Percentiles rank a stretch among this genome's conserved stretches.
phyloP scores from a whole-genome alignment of 1,284 basidiomycete genomes.

The Ganoderma leucocontextum region DNA sequence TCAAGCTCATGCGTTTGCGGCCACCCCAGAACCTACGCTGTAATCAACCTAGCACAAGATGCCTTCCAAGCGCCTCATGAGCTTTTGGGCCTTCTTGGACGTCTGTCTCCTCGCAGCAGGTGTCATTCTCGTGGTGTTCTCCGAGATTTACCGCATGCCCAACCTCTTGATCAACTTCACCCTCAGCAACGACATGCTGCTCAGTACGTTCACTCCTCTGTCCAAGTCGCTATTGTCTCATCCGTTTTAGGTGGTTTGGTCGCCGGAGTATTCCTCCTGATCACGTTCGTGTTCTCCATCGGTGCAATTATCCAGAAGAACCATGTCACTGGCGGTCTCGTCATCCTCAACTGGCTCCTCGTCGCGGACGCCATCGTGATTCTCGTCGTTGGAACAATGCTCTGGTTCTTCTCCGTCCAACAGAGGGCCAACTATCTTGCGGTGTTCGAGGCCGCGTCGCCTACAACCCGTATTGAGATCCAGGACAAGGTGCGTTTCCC shows the following conservation, averaged over 20 bases:
- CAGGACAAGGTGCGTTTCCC: conserved; percentile 71
- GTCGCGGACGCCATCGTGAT: conserved; percentile 66
- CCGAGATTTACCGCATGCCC: conserved; percentile 72
- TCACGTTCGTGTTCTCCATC: conserved; percentile 75
- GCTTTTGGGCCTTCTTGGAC: conserved; percentile 76
- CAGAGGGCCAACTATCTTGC: conserved; percentile 72
- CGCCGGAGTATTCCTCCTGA: conserved; percentile 73
- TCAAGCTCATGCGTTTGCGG: not conserved
- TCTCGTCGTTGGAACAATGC: conserved; percentile 68
- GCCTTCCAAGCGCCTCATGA: conserved; percentile 76
- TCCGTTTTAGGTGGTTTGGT: conserved; percentile 65
- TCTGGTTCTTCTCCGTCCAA: conserved; percentile 83
- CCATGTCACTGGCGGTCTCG: conserved; percentile 71
- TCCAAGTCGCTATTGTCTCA: conserved; percentile 9
- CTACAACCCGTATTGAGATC: conserved; percentile 60
- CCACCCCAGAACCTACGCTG: conserved; percentile 27
- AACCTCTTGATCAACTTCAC: conserved; percentile 77
- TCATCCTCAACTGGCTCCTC: conserved; percentile 78
- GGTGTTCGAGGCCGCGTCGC: conserved; percentile 58
- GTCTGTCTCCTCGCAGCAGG: conserved; percentile 75
- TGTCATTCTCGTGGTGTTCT: conserved; percentile 67
- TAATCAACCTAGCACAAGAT: conserved; percentile 50
- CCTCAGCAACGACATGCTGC: conserved; percentile 63
- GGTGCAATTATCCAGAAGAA: conserved; percentile 74
- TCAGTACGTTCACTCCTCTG: conserved; percentile 53